phyloP scores from a whole-genome alignment of 1,284 basidiomycete species.

The Sphagnurus paluster region DNA sequence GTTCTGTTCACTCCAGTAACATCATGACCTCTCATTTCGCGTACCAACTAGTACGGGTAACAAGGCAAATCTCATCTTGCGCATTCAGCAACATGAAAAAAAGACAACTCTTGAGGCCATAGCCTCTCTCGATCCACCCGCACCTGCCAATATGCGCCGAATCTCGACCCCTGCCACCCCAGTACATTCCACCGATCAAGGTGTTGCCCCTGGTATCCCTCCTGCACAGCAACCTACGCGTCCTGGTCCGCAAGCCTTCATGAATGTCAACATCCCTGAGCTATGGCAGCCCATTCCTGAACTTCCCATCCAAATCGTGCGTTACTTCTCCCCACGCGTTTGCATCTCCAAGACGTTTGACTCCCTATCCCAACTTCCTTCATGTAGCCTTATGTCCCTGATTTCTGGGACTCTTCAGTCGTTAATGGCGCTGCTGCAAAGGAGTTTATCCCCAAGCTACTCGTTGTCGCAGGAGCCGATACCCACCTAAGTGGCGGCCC shows the following conservation, averaged over 20 bases:
- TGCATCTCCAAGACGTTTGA: conserved; percentile 4
- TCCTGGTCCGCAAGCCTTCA: conserved; percentile 28
- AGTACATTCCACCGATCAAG: conserved; percentile 19
- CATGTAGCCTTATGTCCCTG: conserved; percentile 68
- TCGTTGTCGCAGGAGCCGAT: conserved; percentile 68
- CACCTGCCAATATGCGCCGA: conserved; percentile 21
- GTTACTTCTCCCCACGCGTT: conserved; percentile 28
- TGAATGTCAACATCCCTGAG: conserved; percentile 60
- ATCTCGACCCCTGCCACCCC: conserved; percentile 34
- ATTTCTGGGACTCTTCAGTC: conserved; percentile 66
- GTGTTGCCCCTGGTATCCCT: conserved; percentile 40
- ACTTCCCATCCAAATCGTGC: conserved; percentile 57
- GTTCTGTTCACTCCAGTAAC: conserved; percentile 26
- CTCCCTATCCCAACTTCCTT: conserved; percentile 12
- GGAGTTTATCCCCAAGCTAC: conserved; percentile 57
- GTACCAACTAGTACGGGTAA: conserved; percentile 49
- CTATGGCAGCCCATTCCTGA: conserved; percentile 43
- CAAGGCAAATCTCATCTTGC: conserved; percentile 56
- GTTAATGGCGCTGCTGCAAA: conserved; percentile 30
- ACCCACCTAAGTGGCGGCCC: conserved; percentile 69
- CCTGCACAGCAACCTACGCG: conserved; percentile 24
- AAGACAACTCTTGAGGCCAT: conserved; percentile 17
- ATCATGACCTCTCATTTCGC: conserved; percentile 1
- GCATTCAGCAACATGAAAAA: conserved; percentile 53
- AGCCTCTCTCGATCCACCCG: conserved; percentile 13